Evolutionary conservation across 805 yeast genomes (phyloP), one percentile per base, ranked within the genome.

Genomic region (Maudiozyma serrabonitensis): DNA sequence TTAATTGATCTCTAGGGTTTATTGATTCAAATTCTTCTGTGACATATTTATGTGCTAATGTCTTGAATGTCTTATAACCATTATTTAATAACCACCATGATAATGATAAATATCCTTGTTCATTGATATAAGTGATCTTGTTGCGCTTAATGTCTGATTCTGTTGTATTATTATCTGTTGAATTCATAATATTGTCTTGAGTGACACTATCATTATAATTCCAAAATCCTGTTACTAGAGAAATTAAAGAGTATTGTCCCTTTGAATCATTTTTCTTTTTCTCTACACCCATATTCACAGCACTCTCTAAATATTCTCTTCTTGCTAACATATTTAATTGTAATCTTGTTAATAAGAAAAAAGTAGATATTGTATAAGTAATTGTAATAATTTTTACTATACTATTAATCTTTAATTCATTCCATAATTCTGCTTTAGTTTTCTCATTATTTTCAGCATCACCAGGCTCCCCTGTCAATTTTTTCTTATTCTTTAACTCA

Each of bases 41-140:
- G 3, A 91, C 90, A 4, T 77, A 69, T 1, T 65, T 61, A 57
- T 80, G 79, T 28, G 87, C 78, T 19, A 74, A 66, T 28, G 72
- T 68, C 21, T 78, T 73, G 35, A 87, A 68, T 34, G 73, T 69
- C 21, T 73, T 58, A 89, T 93, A 88, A 0, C 98, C 98, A 54
- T 81, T 79, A 64, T 91, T 89, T 46, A 91, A 71, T 43, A 91
- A 66, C 96, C 96, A 91, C 96, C 97, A 91, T 52, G 90, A 83
- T 53, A 88, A 76, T 0, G 95, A 84, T 44, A 91, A 72, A 62
- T 85, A 91, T 46, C 88, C 84, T 58, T 93, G 91, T 58, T 85
- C 93, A 38, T 82, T 74, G 34, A 76, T 67, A 60, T 82, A 80
- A 4, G 59, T 47, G 12, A 42, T 43, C 37, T 52, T 52, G 32